Evolutionary conservation across 345 rosid species (phyloP), one percentile per base, ranked within the genome.

Genomic region (Dovyalis caffra): DNA sequence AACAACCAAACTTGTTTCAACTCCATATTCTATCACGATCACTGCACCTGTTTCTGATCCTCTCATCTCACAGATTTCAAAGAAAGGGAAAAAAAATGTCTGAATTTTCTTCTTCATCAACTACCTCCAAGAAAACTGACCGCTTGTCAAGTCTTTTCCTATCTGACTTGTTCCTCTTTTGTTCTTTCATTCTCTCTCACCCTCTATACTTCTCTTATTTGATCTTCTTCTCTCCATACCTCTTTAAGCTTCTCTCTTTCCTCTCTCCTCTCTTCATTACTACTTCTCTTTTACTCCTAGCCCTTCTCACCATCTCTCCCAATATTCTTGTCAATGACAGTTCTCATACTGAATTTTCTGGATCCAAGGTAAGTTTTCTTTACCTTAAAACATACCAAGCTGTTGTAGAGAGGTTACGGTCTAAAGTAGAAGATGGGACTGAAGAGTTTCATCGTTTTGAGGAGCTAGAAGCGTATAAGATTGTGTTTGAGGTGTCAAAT

Each of bases 231-330:
- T 87, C 86, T 1, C 95, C 94, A 25, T 90, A 88, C 85, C 77
- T 92, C 64, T 45, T 91, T 87, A 92, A 88, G 86, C 80, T 92
- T 63, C 83, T 90, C 34, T 87, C 97, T 71, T 92, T 89, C 58
- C 92, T 95, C 23, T 91, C 94, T 49, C 99, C 99, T 66, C 95
- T 95, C 66, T 86, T 95, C 72, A 43, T 88, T 70, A 91, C 97
- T 60, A 90, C 99, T 25, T 80, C 90, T 53, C 92, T 95, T 66
- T 66, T 91, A 47, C 89, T 95, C 79, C 87, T 91, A 0, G 82
- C 91, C 16, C 84, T 90, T 49, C 68, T 89, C 70, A 90, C 94
- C 56, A 29, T 87, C 40, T 79, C 87, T 68, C 80, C 80, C 60
- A 70, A 37, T n/a, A n/a, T n/a, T 68, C 77, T 80, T 34, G 74